These are phyloP conservation scores for Hordeum vulgare DNA, from an alignment of 176 grass and related monocot genomes.

Conservation along the genomic window MorexV3_pseudomolecules_assembly NC_058522.1:494297065-494297564, in stretches of 20 bases:
- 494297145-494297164: not conserved
- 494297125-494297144: not conserved
- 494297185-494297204: not conserved
- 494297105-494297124: not conserved
- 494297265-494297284: not conserved
- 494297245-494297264: not conserved
- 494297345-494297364: not conserved
- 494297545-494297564: not conserved
- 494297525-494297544: not conserved
- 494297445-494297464: not conserved
- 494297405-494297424: not conserved
- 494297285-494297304: not conserved
- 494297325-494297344: not conserved
- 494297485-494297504: not conserved
- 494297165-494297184: not conserved
- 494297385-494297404: not conserved
- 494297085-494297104: not conserved
- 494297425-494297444: not conserved
- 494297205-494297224: not conserved
- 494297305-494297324: not conserved
- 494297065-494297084: no score
- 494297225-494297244: not conserved
- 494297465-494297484: not conserved
- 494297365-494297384: not conserved
- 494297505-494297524: not conserved